A percentile compares a stretch with the other conserved stretches of the same genome.
These are phyloP conservation scores for Desmodesmus armatus DNA, from an alignment of 139 green algal species.

Conservation along the genomic window DNA sequence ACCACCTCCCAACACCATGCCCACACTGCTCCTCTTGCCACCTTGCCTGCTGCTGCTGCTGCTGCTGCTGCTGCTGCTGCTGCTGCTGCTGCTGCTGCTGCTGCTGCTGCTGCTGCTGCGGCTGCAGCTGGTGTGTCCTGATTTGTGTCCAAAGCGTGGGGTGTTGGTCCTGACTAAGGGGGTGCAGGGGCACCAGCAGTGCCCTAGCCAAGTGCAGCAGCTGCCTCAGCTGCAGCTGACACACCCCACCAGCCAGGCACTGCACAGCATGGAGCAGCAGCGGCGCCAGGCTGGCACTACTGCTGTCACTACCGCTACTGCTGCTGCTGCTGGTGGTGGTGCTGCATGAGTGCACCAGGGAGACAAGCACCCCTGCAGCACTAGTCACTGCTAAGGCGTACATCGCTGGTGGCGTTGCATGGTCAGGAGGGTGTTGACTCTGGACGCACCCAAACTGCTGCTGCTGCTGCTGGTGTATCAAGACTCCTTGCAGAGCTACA, in stretches of 20 bases:
- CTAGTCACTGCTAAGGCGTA: too few relatives aligned
- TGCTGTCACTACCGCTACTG: not conserved
- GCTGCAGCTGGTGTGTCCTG: not conserved
- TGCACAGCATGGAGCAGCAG: not conserved
- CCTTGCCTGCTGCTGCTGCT: too few relatives aligned
- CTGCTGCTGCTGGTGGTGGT: not conserved
- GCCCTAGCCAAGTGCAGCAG: not conserved
- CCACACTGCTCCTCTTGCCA: not conserved
- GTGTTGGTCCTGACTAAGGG: not conserved
- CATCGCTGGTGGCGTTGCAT: too few relatives aligned
- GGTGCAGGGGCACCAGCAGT: not conserved
- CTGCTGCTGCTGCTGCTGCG: not conserved
- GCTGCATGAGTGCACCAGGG: too few relatives aligned
- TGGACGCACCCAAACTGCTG: too few relatives aligned
- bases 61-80: not conserved
- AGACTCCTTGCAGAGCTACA: too few relatives aligned
- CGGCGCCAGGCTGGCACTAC: not conserved
- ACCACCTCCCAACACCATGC: not conserved
- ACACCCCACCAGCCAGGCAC: not conserved
- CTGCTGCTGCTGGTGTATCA: too few relatives aligned
- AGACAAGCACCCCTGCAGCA: too few relatives aligned
- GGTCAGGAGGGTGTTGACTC: too few relatives aligned
- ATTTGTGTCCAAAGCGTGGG: not conserved
- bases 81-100: not conserved
- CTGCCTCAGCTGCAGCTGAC: not conserved